Evolutionary conservation across 306 rosid species (phyloP).

Genomic region (Dalbergia cultrata): DNA sequence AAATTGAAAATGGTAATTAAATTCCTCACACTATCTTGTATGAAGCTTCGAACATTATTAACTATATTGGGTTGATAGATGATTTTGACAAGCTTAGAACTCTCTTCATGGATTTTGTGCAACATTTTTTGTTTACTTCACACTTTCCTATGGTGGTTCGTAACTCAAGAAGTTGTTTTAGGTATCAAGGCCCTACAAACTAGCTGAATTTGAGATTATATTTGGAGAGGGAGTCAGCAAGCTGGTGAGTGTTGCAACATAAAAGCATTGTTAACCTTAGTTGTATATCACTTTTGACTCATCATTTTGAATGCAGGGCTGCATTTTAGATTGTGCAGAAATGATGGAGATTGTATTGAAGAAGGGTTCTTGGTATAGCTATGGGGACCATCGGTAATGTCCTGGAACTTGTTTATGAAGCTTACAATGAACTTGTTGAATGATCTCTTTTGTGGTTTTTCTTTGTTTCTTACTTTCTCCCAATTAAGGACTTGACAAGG

Average conservation of each 20-base stretch:
- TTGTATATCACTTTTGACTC: slow-evolving; percentile 40
- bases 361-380: slow-evolving; percentile 99
- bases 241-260: slow-evolving; percentile 65
- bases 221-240: slow-evolving; percentile 94
- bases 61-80: background rate
- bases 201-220: slow-evolving; percentile 94
- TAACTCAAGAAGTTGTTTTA: slow-evolving; percentile 51
- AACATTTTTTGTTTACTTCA: slow-evolving; percentile 32
- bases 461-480: slow-evolving; percentile 14
- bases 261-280: slow-evolving; percentile 23
- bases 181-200: slow-evolving; percentile 98
- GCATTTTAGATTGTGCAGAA: slow-evolving; percentile 98
- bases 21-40: background rate
- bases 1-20: too few species aligned
- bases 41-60: background rate
- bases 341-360: slow-evolving; percentile 76
- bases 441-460: slow-evolving; percentile 26
- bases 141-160: slow-evolving; percentile 30
- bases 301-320: slow-evolving; percentile 75
- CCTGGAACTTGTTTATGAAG: slow-evolving; percentile 34
- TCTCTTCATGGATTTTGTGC: slow-evolving; percentile 1
- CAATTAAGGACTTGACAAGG: slow-evolving; percentile 8
- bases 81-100: background rate
- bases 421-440: slow-evolving; percentile 10
- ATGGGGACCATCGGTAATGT: slow-evolving; percentile 86